A percentile compares a stretch with the other conserved stretches of the same genome.
Conservation (phyloP, 306 rosid species). For the Vigna unguiculata region DNA sequence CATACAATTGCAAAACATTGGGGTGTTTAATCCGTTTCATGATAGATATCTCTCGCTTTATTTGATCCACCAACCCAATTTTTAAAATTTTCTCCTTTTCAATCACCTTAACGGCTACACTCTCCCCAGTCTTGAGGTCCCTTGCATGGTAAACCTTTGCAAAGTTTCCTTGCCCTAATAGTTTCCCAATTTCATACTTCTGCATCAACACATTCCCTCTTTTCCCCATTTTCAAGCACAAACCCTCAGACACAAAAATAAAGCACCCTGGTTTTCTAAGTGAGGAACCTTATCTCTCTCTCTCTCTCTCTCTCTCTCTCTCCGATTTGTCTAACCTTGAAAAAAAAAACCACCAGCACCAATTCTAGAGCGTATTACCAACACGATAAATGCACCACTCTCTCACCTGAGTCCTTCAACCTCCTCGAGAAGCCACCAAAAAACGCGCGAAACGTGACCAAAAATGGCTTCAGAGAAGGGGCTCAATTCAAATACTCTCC, state of each 20-base stretch:
- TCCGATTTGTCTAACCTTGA: slow-evolving; percentile 12
- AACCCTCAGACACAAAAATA: slow-evolving; percentile 36
- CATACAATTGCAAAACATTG: slow-evolving; percentile 49
- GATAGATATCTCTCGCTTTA: slow-evolving; percentile 49
- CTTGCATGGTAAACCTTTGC: slow-evolving; percentile 61
- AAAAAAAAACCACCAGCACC: not conserved
- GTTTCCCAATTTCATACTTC: slow-evolving; percentile 51
- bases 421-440: not conserved
- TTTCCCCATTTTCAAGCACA: slow-evolving; percentile 45
- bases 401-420: slow-evolving; percentile 3
- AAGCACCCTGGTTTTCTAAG: slow-evolving; percentile 18
- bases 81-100: slow-evolving; percentile 51
- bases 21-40: slow-evolving; percentile 54
- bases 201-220: slow-evolving; percentile 49
- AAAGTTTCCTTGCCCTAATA: slow-evolving; percentile 58
- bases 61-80: slow-evolving; percentile 46
- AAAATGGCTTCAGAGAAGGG: slow-evolving; percentile 18
- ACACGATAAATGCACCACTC: slow-evolving; percentile 11
- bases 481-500: slow-evolving; percentile 28
- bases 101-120: slow-evolving; percentile 56
- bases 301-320: not conserved
- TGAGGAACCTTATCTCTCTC: slow-evolving; percentile 1
- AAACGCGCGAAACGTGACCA: not conserved
- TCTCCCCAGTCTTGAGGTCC: slow-evolving; percentile 48
- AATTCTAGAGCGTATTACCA: slow-evolving; percentile 38